Conservation (phyloP, 371 early-diverging fungal species). For the Mortierella sp. region DNA sequence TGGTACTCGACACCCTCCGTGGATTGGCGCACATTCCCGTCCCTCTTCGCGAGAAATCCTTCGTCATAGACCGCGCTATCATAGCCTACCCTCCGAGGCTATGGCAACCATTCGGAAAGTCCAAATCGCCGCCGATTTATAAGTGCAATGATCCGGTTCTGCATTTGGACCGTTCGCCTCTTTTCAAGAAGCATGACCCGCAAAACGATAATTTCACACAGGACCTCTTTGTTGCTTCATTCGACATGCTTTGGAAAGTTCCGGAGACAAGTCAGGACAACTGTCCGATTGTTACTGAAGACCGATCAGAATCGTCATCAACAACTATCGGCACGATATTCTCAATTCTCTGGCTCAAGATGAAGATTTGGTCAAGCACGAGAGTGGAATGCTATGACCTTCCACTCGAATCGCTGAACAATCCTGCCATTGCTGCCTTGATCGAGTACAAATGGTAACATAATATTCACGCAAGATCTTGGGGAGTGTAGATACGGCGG, state of each 20-base stretch:
- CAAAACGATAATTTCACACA: constrained; percentile 15
- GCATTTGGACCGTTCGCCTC: not conserved
- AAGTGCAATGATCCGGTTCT: constrained; percentile 14
- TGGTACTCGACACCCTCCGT: not conserved
- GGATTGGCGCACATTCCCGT: constrained; percentile 6
- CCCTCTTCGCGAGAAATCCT: not conserved
- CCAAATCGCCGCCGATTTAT: constrained; percentile 3
- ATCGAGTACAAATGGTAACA: constrained; percentile 48
- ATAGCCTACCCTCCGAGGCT: constrained; percentile 13
- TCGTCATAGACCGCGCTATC: constrained; percentile 13
- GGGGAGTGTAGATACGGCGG: too few species aligned
- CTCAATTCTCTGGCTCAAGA: constrained; percentile 10
- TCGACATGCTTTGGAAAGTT: constrained; percentile 14
- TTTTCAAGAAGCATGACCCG: not conserved
- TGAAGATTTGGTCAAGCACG: not conserved
- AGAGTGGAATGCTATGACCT: constrained; percentile 19
- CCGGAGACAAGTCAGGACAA: too few species aligned
- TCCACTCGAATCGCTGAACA: constrained; percentile 7
- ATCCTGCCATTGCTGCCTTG: constrained; percentile 26
- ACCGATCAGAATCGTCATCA: not conserved
- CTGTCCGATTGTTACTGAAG: too few species aligned
- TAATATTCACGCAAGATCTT: too few species aligned
- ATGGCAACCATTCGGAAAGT: not conserved
- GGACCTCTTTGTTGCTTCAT: constrained; percentile 21
- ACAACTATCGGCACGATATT: not conserved